Base-by-base conservation (phyloP, 352 stramenopile genomes). In the Pythium utonaiense region DNA sequence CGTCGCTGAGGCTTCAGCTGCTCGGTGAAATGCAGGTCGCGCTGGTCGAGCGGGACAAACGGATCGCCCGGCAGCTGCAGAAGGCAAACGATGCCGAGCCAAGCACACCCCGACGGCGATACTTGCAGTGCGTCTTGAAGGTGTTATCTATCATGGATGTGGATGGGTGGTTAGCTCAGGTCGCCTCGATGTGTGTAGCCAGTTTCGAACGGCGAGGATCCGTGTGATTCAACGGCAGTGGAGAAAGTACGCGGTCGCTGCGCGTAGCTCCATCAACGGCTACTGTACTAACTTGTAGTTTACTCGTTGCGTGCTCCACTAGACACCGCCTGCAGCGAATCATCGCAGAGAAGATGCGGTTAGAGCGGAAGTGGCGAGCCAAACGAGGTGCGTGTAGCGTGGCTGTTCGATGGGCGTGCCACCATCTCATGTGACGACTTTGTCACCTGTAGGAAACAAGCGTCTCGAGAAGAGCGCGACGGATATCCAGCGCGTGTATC, bases 401-500 rank as follows among this genome's bases (percentile, higher is more conserved):
- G n/a, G n/a, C n/a, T n/a, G n/a, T n/a, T n/a, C n/a, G n/a, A n/a
- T n/a, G n/a, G n/a, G n/a, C n/a, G n/a, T n/a, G n/a, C n/a, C n/a
- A n/a, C n/a, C n/a, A n/a, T n/a, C n/a, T n/a, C n/a, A n/a, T n/a
- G n/a, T n/a, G n/a, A n/a, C n/a, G n/a, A n/a, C n/a, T n/a, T n/a
- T n/a, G n/a, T n/a, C n/a, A n/a, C n/a, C n/a, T n/a, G 10, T 19
- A 70, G 63, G 63, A 49, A 66, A 66, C 38, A 57, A 47, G 45
- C 62, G 47, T 1, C 74, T 84, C 25, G 71, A 78, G 47, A 62
- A 51, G 22, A 71, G 57, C 10, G 69, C 75, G 9, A 34, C 70
- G 17, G 53, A 61, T 6, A 75, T 89, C 16, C 77, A 89, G 55
- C 69, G 74, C 10, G 36, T 76, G 6, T 82, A 77, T 31, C 75